Conservation (phyloP, 495 filamentous ascomycete genomes). For the Podospora conica region DNA sequence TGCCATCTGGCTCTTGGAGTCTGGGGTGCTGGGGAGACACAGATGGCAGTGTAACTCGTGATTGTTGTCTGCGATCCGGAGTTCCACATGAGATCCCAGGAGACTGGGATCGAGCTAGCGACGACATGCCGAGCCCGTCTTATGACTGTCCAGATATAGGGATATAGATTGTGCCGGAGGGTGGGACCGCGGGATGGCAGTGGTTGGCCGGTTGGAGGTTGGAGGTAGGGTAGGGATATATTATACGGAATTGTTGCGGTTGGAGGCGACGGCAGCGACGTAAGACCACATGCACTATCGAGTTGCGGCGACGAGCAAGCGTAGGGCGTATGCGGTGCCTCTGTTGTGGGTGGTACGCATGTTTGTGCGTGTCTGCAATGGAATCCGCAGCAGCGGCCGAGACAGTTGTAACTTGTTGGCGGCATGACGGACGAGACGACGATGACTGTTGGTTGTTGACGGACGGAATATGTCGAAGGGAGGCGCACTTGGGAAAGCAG, state of each 20-base stretch:
- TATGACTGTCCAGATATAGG: constrained; percentile 25
- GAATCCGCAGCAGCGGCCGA: not conserved
- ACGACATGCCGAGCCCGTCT: constrained; percentile 30
- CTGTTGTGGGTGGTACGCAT: not conserved
- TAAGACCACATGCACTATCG: constrained; percentile 4
- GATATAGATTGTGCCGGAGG: constrained; percentile 20
- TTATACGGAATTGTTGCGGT: constrained; percentile 15
- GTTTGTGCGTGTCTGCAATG: not conserved
- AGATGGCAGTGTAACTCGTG: no score
- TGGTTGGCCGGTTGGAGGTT: not conserved
- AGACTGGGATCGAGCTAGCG: constrained; percentile 33
- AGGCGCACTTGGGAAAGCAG: not conserved
- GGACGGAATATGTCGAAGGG: no score
- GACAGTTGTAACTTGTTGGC: no score
- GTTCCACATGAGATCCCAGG: constrained; percentile 28
- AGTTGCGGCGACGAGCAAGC: not conserved
- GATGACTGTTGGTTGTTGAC: not conserved
- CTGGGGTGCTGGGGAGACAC: not conserved
- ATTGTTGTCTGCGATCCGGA: constrained; percentile 7
- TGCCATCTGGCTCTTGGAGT: constrained; percentile 2
- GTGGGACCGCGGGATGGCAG: constrained; percentile 3
- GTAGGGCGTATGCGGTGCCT: constrained; percentile 7
- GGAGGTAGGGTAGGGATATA: constrained; percentile 12
- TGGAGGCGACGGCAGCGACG: constrained; percentile 4
- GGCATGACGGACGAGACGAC: not conserved